Evolutionary conservation across 306 rosid genomes (phyloP), one percentile per base, ranked within the genome.

Genomic region (Prunus dulcis): DNA sequence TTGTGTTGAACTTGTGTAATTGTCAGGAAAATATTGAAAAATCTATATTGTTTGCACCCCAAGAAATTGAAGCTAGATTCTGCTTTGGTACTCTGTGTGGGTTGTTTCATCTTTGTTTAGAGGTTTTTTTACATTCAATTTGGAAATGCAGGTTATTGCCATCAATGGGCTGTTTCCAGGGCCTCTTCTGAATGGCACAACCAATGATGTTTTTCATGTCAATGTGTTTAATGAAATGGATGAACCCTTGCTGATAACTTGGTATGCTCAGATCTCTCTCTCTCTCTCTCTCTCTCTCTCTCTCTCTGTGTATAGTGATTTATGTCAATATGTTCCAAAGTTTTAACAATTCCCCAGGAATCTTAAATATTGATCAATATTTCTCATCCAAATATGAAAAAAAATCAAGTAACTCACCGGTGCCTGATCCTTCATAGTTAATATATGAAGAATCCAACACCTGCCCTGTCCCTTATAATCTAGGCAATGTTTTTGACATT

Each of bases 161-260:
- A 89, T 91, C 82, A 91, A 91, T 66, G 93, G 89, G 74, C 58
- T 76, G 88, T 88, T 91, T 72, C 97, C 97, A 13, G 90, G 95
- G 74, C 97, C 97, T 2, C 91, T 89, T 58, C 72, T 91, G 76
- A 89, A 91, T 57, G 84, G 87, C 69, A 85, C 89, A 38, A 89
- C 95, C 53, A 77, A 91, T 61, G 89, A 91, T 79, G 3, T 65
- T 9, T 27, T 89, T 72, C 82, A 82, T 74, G 76, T 91, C 73
- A 88, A 88, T 60, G 90, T 91, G 76, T 80, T 69, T 65, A 89
- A 91, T 67, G 25, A 64, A 67, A 67, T 86, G 60, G 88, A 84
- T 73, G 91, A 89, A 65, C 89, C 90, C 25, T 66, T 91, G 68
- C 87, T 89, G 53, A 82, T 91, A 73, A 91, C 91, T 47, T 91